Evolutionary conservation across 495 filamentous ascomycete genomes (phyloP).

Genomic region (Neurospora sp.): DNA sequence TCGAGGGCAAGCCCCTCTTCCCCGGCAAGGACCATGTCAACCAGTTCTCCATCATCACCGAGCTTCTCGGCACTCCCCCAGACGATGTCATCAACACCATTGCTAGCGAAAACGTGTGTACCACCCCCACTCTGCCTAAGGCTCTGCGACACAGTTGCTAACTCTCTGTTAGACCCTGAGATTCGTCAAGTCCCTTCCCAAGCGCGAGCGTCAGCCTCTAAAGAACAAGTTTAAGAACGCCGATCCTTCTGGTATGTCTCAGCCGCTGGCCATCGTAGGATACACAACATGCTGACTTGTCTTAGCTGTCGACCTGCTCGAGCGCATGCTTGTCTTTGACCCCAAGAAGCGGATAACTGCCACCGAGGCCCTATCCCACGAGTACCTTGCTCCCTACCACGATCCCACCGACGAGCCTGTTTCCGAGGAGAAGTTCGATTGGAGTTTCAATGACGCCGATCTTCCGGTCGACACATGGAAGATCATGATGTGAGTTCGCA

Average conservation of each 20-base stretch:
- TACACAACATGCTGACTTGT: slow-evolving; percentile 2
- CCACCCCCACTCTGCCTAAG: background rate
- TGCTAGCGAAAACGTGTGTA: slow-evolving; percentile 88
- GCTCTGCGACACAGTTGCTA: background rate
- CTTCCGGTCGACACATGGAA: slow-evolving; percentile 99
- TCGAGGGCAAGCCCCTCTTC: slow-evolving; percentile 96
- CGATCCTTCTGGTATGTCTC: slow-evolving; percentile 65
- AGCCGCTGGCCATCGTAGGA: background rate
- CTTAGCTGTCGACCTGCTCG: slow-evolving; percentile 82
- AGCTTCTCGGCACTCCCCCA: slow-evolving; percentile 93
- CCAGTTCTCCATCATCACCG: slow-evolving; percentile 98
- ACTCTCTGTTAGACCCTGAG: slow-evolving; percentile 61
- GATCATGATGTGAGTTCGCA: slow-evolving; percentile 85
- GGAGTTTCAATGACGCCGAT: slow-evolving; percentile 99
- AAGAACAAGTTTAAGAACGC: slow-evolving; percentile 93
- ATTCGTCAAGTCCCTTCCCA: slow-evolving; percentile 97
- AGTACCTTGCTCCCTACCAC: slow-evolving; percentile 93
- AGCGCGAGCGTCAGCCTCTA: slow-evolving; percentile 82
- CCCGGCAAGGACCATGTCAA: slow-evolving; percentile 99
- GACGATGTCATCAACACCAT: slow-evolving; percentile 98
- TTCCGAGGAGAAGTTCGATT: slow-evolving; percentile 96
- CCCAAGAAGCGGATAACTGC: slow-evolving; percentile 85
- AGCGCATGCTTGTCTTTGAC: slow-evolving; percentile 96
- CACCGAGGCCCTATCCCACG: slow-evolving; percentile 72
- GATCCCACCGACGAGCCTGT: slow-evolving; percentile 94